A percentile compares a stretch with the other conserved stretches of the same genome.
phyloP scores from a whole-genome alignment of 2,329 filamentous ascomycete genomes.

The Venturiaceae sp. region DNA sequence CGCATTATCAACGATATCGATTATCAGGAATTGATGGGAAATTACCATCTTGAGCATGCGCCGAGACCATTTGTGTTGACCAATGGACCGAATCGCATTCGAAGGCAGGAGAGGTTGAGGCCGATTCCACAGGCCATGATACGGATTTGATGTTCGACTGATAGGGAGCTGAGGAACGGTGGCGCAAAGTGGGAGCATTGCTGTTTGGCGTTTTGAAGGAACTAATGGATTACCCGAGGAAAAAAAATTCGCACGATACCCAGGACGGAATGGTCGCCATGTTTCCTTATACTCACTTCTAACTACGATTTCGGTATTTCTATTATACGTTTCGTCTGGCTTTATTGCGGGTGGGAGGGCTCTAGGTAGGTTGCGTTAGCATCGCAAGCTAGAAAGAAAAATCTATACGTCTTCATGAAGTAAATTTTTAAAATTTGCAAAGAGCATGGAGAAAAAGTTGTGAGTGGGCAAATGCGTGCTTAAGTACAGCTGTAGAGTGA shows the following conservation, averaged over 20 bases:
- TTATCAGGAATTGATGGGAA: conserved; percentile 2
- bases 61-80: neutral
- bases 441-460: too few relatives aligned
- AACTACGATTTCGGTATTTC: neutral
- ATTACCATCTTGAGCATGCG: neutral
- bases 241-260: neutral
- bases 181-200: neutral
- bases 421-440: too few relatives aligned
- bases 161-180: neutral
- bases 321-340: neutral
- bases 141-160: neutral
- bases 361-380: too few relatives aligned
- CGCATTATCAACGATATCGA: neutral
- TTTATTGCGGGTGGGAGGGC: too few relatives aligned
- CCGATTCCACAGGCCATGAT: neutral
- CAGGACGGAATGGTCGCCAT: neutral
- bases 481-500: neutral
- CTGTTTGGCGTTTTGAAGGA: neutral
- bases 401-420: too few relatives aligned
- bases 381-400: too few relatives aligned
- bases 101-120: neutral
- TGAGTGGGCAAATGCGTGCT: neutral
- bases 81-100: neutral
- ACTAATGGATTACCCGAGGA: neutral
- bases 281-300: neutral